A percentile compares a stretch with the other conserved stretches of the same genome.
Evolutionary conservation across 2,329 filamentous ascomycete species (phyloP).

Genomic region (Pestalotiopsis sp.): DNA sequence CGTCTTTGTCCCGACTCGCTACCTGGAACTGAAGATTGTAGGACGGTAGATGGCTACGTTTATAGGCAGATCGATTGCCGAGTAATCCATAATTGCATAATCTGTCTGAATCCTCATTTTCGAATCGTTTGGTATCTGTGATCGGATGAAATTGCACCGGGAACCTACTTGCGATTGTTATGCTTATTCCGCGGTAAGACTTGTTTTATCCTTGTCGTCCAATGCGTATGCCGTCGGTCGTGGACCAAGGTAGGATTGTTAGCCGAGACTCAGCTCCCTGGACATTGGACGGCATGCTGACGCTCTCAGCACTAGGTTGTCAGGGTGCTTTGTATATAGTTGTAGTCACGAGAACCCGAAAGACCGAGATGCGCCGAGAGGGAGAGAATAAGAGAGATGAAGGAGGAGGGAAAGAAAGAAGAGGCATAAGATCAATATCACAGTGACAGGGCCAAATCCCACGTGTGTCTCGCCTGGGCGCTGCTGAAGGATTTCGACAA

Average conservation of each 20-base stretch:
- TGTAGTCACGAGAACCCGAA: neutral
- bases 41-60: constrained; percentile 30
- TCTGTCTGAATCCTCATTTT: too few species aligned
- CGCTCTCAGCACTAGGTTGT: neutral
- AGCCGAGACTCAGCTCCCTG: neutral
- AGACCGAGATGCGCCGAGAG: neutral
- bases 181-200: neutral
- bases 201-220: neutral
- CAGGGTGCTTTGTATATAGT: neutral
- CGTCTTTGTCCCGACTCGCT: constrained; percentile 46
- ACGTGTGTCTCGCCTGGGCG: neutral
- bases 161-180: neutral
- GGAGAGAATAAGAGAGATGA: neutral
- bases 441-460: neutral
- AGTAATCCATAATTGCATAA: neutral
- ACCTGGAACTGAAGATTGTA: constrained; percentile 46
- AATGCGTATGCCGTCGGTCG: neutral
- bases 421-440: neutral
- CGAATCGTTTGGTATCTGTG: too few species aligned
- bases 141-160: neutral
- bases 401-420: neutral
- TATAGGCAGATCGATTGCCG: neutral
- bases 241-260: neutral
- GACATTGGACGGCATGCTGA: neutral
- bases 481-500: neutral